A percentile compares a stretch with the other conserved stretches of the same genome.
Evolutionary conservation across 192 early-diverging fungal species (phyloP).

Genomic region (Geosiphon pyriformis): DNA sequence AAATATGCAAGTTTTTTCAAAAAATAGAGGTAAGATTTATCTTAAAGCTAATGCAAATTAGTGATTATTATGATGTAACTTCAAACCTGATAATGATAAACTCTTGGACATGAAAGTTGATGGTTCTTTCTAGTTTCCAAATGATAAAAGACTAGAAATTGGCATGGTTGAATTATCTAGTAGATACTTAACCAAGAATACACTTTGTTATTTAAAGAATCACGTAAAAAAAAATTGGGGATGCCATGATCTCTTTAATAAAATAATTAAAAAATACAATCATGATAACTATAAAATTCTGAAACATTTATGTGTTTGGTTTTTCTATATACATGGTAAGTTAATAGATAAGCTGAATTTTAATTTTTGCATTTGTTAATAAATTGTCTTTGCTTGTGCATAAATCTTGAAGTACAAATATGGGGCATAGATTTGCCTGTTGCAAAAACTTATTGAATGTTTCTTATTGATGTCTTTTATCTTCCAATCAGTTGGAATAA

Average conservation of each 20-base stretch:
- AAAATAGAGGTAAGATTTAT: background rate
- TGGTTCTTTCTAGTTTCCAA: background rate
- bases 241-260: slow-evolving; percentile 11
- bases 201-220: slow-evolving; percentile 18
- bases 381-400: slow-evolving; percentile 8
- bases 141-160: slow-evolving; percentile 3
- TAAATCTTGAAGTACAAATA: slow-evolving; percentile 12
- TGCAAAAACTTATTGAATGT: slow-evolving; percentile 15
- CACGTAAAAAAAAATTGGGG: slow-evolving; percentile 11
- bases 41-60: background rate
- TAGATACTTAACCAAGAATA: slow-evolving; percentile 3
- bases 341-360: slow-evolving; percentile 2
- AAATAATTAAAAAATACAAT: slow-evolving; percentile 3
- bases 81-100: slow-evolving; percentile 1
- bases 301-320: slow-evolving; percentile 7
- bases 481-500: slow-evolving; percentile 19
- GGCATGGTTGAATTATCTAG: slow-evolving; percentile 16
- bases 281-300: slow-evolving; percentile 5
- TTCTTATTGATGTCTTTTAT: slow-evolving; percentile 3
- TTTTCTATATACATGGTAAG: slow-evolving; percentile 24
- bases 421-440: slow-evolving; percentile 19
- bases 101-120: background rate
- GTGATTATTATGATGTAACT: background rate
- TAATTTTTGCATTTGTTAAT: slow-evolving; percentile 12
- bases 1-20: slow-evolving; percentile 3